phyloP scores from a whole-genome alignment of 768 basidiomycete genomes.

The Termitomyces sp. region DNA sequence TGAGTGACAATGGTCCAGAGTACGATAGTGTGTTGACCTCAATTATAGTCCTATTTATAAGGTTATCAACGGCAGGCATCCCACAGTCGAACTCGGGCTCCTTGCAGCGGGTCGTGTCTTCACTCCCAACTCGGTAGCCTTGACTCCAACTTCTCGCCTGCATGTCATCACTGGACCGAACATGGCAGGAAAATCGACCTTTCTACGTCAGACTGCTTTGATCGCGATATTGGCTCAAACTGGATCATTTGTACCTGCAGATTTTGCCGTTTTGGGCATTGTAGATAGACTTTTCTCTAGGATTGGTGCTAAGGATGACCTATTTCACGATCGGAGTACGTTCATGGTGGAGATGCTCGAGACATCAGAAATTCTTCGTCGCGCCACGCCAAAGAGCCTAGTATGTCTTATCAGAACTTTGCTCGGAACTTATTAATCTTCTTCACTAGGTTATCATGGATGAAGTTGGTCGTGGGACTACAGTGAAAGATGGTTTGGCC shows the following conservation, averaged over 20 bases:
- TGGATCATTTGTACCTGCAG: slow-evolving; percentile 92
- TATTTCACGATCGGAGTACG: slow-evolving; percentile 90
- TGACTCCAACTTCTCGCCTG: slow-evolving; percentile 56
- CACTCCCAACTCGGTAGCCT: slow-evolving; percentile 73
- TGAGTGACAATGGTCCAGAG: slow-evolving; percentile 28
- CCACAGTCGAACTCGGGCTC: slow-evolving; percentile 87
- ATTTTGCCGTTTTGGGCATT: slow-evolving; percentile 72
- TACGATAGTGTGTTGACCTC: neutral
- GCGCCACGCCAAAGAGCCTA: slow-evolving; percentile 79
- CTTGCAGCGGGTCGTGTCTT: slow-evolving; percentile 70
- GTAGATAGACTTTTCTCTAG: slow-evolving; percentile 93
- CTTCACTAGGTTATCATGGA: slow-evolving; percentile 90
- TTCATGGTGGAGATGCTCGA: slow-evolving; percentile 99
- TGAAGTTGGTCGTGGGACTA: slow-evolving; percentile 97
- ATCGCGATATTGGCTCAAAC: slow-evolving; percentile 88
- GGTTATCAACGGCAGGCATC: slow-evolving; percentile 82
- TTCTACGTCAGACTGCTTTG: slow-evolving; percentile 87
- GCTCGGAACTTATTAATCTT: neutral
- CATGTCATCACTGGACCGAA: slow-evolving; percentile 93
- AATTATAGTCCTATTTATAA: slow-evolving; percentile 48
- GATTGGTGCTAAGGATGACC: slow-evolving; percentile 91
- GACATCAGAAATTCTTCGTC: slow-evolving; percentile 83
- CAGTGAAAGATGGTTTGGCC: slow-evolving; percentile 85
- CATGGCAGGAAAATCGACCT: slow-evolving; percentile 93
- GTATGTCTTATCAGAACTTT: slow-evolving; percentile 37